Evolutionary conservation across 169 alveolate species (phyloP).

Genomic region (Cryptosporidium muris): DNA sequence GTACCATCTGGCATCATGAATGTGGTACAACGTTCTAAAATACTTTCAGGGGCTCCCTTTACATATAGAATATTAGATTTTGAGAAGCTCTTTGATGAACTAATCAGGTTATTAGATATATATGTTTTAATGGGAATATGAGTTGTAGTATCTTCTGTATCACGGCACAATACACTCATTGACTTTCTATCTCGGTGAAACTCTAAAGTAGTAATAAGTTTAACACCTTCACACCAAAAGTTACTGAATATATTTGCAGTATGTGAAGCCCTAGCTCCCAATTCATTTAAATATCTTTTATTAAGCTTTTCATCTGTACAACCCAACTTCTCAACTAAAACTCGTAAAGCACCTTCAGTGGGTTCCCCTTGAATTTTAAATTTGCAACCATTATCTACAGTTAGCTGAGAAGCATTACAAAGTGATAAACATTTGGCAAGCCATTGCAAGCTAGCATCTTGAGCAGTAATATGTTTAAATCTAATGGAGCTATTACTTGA

Average conservation of each 20-base stretch:
- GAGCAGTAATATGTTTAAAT: constrained; percentile 70
- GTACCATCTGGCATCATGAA: constrained; percentile 86
- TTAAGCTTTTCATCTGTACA: constrained; percentile 75
- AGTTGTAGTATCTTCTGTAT: constrained; percentile 66
- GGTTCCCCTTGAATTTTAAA: constrained; percentile 84
- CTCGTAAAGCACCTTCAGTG: constrained; percentile 87
- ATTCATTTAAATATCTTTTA: constrained; percentile 46
- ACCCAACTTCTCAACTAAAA: constrained; percentile 84
- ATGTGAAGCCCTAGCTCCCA: constrained; percentile 38
- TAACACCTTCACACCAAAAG: constrained; percentile 71
- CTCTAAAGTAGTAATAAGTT: constrained; percentile 91
- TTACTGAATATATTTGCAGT: constrained; percentile 72
- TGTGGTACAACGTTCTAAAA: constrained; percentile 84
- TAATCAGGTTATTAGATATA: constrained; percentile 39
- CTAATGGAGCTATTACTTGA: constrained; percentile 57
- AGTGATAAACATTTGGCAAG: constrained; percentile 75
- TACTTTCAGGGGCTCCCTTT: constrained; percentile 99
- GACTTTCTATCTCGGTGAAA: constrained; percentile 95
- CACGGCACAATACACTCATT: constrained; percentile 90
- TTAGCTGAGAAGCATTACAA: constrained; percentile 79
- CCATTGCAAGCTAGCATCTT: constrained; percentile 60
- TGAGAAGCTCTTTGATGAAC: constrained; percentile 50
- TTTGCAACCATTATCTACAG: constrained; percentile 1
- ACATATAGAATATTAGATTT: constrained; percentile 84
- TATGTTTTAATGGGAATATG: background rate